Evolutionary conservation across 2,329 filamentous ascomycete genomes (phyloP), one percentile per base, ranked within the genome.

Genomic region (Eurotiales sp.): DNA sequence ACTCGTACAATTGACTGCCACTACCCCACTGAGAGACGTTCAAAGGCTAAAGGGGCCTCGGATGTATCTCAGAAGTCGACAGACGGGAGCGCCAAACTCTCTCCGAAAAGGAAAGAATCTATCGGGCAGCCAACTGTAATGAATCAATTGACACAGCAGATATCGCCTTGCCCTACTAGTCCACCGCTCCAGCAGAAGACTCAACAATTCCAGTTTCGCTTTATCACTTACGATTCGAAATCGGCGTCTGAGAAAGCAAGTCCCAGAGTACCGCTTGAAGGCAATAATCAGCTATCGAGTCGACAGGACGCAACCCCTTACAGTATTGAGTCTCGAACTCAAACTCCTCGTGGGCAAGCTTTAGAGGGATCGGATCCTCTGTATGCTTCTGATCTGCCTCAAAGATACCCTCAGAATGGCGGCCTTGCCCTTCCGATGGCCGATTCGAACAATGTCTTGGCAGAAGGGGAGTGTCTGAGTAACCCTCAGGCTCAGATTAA

Each of bases 11-110:
- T 72, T 14, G 63, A 64, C 36, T 72, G 70, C 25, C 60, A 67
- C 48, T 72, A 72, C 48, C 70, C 70, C 12, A 72, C 68, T 3
- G 64, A 71, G 46, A 57, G 67, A 55, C 64, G 67, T 14, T 68
- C 67, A 3, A 70, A 69, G 57, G 56, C 59, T 1, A 68, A 62
- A 50, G 47, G 48, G 17, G 55, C 57, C 32, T 58, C 60, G 46
- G 55, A 57, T 29, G 40, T 40, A 7, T 44, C 44, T 1, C 21
- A 22, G 37, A 48, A 29, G 17, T 46, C 50, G 8, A 37, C 40
- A 15, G n/a, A n/a, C n/a, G n/a, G n/a, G n/a, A n/a, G n/a, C n/a
- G n/a, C 39, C 15, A 50, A 43, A 32, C n/a, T 15, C 8, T 36
- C 22, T 19, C 22, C 27, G 17, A 27, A 29, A 12, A 32, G 46